Evolutionary conservation across 1,139 yeast species (phyloP), one percentile per base, ranked within the genome.

Genomic region (Taphrina pruni): DNA sequence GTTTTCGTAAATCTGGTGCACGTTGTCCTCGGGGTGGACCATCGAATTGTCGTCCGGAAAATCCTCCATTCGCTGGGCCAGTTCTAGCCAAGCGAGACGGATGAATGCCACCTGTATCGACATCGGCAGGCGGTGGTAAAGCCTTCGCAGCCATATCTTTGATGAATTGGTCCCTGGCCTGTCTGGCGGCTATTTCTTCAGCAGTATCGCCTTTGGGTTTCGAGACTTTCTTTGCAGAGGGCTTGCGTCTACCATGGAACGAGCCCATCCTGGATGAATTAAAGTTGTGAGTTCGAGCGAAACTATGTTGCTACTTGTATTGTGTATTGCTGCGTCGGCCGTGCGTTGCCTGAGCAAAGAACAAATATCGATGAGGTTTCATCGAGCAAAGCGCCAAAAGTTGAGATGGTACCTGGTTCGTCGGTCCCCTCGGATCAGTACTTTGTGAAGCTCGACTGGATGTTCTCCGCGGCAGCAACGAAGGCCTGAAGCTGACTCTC

Each of bases 401-500:
- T 50, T 45, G 54, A 21, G 43, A 20, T 26, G 58, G 58, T 54
- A 35, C 58, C 45, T 54, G 58, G 21, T 20, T n/a, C 20, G 21
- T 35, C 58, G 58, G 11, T 11, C 17, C 4, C n/a, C 1, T 38
- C 41, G 41, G 35, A 38, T 54, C 45, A 64, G 52, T 55, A 36
- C 50, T 64, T 64, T 21, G 43, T 43, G 55, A 64, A 55, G 39
- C 39, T 64, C 26, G 55, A 36, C n/a, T 55, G 54, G 20, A 64
- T 56, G 38, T 48, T 46, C 55, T 64, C 67, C 11, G 67, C 60
- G 17, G 55, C 45, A 12, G 45, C 55, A 35, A 75, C 70, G 60
- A 77, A 74, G 36, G 70, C 64, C 36, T 74, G 71, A 58, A 78
- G 72, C 56, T 76, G 75, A 21, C 66, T 61, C 45, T 75, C 76